phyloP scores from a whole-genome alignment of 2,329 filamentous ascomycete genomes.

The Sporothrix variecibatus region DNA sequence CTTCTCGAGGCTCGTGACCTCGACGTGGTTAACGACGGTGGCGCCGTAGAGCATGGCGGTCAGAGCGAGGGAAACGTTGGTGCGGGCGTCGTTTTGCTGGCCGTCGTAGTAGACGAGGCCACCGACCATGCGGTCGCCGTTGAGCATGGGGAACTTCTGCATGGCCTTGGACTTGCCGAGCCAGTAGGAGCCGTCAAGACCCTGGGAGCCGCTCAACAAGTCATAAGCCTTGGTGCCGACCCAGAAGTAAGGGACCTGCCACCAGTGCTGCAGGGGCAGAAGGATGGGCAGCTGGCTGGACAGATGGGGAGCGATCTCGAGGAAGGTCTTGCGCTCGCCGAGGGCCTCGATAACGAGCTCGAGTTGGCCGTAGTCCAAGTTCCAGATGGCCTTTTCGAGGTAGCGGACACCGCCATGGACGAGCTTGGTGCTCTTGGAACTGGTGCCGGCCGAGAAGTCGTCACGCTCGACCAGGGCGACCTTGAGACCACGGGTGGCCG shows the following conservation, averaged over 20 bases:
- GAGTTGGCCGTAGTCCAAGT: constrained; percentile 82
- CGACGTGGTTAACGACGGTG: constrained; percentile 78
- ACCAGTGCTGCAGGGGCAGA: constrained; percentile 80
- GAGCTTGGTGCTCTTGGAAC: constrained; percentile 84
- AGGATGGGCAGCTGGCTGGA: constrained; percentile 81
- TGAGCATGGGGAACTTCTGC: constrained; percentile 76
- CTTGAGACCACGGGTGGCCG: constrained; percentile 74
- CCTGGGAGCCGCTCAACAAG: constrained; percentile 76
- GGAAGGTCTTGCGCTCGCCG: constrained; percentile 78
- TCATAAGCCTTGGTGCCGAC: constrained; percentile 76
- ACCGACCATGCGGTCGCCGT: constrained; percentile 66
- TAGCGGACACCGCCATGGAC: constrained; percentile 85
- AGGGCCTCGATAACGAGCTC: constrained; percentile 79
- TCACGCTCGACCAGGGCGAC: constrained; percentile 81
- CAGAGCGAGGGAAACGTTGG: constrained; percentile 82
- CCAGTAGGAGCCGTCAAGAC: constrained; percentile 82
- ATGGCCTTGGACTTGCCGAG: constrained; percentile 75
- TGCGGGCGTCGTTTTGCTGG: constrained; percentile 83
- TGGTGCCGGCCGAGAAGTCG: constrained; percentile 79
- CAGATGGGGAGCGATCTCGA: constrained; percentile 80
- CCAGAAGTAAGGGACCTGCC: constrained; percentile 77
- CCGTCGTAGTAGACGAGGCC: constrained; percentile 86
- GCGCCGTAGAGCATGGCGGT: constrained; percentile 79
- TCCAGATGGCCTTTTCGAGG: constrained; percentile 83
- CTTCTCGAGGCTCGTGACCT: constrained; percentile 62